Conservation (phyloP, 495 filamentous ascomycete genomes). For the Bryoglossum gracile region DNA sequence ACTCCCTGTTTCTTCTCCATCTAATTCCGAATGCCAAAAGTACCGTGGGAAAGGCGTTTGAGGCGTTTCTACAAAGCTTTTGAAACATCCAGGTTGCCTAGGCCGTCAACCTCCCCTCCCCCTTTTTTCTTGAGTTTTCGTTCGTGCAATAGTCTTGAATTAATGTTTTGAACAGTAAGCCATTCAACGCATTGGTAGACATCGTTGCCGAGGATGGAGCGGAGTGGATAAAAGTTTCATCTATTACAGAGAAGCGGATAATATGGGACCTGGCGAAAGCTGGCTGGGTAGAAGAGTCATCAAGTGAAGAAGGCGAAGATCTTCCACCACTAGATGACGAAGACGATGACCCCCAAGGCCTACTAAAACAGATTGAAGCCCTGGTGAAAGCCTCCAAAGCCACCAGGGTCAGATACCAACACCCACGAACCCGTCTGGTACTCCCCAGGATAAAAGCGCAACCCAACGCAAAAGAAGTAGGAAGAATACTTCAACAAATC, state of each 20-base stretch:
- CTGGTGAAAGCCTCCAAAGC: slow-evolving; percentile 45
- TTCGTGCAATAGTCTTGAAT: too few species aligned
- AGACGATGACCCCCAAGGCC: slow-evolving; percentile 37
- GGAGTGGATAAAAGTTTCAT: slow-evolving; percentile 53
- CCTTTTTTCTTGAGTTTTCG: background rate
- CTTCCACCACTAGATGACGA: slow-evolving; percentile 26
- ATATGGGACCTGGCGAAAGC: slow-evolving; percentile 55
- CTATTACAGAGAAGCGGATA: slow-evolving; percentile 47
- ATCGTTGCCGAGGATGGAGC: slow-evolving; percentile 45
- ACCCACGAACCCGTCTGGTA: slow-evolving; percentile 53
- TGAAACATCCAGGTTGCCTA: background rate
- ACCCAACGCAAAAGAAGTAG: slow-evolving; percentile 42
- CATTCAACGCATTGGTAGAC: slow-evolving; percentile 38
- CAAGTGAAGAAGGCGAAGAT: slow-evolving; percentile 7
- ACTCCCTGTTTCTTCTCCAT: too few species aligned
- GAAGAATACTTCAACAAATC: slow-evolving; percentile 49
- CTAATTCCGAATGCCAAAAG: background rate
- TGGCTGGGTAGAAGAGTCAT: slow-evolving; percentile 34
- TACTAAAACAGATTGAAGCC: slow-evolving; percentile 51
- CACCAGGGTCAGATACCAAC: slow-evolving; percentile 48
- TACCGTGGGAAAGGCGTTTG: background rate
- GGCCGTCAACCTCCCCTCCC: too few species aligned
- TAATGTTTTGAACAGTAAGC: background rate
- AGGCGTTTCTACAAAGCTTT: background rate
- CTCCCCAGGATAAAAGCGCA: slow-evolving; percentile 34